These are phyloP conservation scores for Periconia sp. DNA, from an alignment of 2,329 filamentous ascomycete species.

Conservation along the genomic window DNA sequence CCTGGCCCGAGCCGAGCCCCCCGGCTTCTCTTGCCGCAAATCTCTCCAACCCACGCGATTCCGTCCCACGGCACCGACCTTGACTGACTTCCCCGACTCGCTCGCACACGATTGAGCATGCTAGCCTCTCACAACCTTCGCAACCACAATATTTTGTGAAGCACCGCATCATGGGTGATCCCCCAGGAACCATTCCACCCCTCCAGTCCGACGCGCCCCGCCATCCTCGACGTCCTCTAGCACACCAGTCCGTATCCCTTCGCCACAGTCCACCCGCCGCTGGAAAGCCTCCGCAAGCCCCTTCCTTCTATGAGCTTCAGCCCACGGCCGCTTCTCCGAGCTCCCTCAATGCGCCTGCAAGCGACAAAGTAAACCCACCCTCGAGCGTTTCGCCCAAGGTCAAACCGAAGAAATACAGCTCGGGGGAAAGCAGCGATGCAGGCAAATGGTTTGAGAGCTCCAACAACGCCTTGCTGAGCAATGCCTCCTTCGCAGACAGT, in stretches of 20 bases:
- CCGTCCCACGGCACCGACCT: neutral
- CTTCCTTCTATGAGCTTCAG: conserved; percentile 7
- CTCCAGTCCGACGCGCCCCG: neutral
- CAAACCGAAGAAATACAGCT: conserved; percentile 44
- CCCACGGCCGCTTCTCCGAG: conserved; percentile 14
- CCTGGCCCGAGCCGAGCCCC: too few species aligned
- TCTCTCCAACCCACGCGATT: neutral
- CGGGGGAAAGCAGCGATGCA: conserved; percentile 55
- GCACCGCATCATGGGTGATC: conserved; percentile 8
- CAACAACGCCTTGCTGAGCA: conserved; percentile 49
- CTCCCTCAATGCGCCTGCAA: conserved; percentile 29
- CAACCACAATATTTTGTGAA: conserved; percentile 1
- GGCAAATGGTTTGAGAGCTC: conserved; percentile 56
- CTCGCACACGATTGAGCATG: conserved; percentile 4
- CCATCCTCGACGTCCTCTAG: conserved; percentile 47
- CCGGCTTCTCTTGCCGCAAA: too few species aligned
- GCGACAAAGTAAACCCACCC: conserved; percentile 43
- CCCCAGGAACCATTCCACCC: conserved; percentile 19
- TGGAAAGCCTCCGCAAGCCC: neutral
- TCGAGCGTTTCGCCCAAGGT: conserved; percentile 43
- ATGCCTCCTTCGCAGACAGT: conserved; percentile 46
- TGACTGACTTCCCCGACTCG: neutral
- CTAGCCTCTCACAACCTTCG: conserved; percentile 12
- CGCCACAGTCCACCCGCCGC: conserved; percentile 40
- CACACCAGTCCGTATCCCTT: conserved; percentile 51